These are phyloP conservation scores for Suillus occidentalis DNA, from an alignment of 768 basidiomycete species.

Conservation along the genomic window DNA sequence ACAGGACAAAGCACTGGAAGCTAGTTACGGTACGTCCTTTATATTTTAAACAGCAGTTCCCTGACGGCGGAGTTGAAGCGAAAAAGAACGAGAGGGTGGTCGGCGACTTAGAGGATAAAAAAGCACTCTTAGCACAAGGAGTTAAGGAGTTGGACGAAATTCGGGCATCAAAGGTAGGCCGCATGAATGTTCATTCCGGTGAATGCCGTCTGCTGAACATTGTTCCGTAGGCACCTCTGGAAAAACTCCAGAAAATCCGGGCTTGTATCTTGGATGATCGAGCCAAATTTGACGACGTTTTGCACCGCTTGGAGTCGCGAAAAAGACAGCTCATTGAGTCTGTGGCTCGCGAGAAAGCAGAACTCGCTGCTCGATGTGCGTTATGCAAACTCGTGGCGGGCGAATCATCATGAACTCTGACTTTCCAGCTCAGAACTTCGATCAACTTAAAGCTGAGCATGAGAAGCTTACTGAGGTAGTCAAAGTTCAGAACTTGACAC, in stretches of 20 bases:
- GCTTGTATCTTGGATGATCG: constrained; percentile 68
- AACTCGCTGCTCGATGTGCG: constrained; percentile 57
- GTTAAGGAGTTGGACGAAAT: constrained; percentile 58
- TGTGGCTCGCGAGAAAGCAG: constrained; percentile 66
- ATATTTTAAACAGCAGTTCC: not conserved
- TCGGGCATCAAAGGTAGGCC: constrained; percentile 57
- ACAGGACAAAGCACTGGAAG: constrained; percentile 68
- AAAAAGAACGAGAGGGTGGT: constrained; percentile 72
- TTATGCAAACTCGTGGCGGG: not conserved
- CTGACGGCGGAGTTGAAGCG: constrained; percentile 38
- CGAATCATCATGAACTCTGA: constrained; percentile 5
- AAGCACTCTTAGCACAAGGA: constrained; percentile 43
- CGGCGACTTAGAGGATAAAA: constrained; percentile 60
- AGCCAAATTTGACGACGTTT: constrained; percentile 75
- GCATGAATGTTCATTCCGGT: not conserved
- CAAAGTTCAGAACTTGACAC: constrained; percentile 83
- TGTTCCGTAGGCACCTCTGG: constrained; percentile 53
- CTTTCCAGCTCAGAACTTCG: constrained; percentile 56
- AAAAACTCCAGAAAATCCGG: constrained; percentile 61
- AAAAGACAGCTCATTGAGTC: constrained; percentile 68
- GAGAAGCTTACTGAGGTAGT: constrained; percentile 64
- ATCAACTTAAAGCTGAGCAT: constrained; percentile 64
- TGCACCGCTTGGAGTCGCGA: constrained; percentile 67
- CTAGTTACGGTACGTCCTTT: constrained; percentile 64
- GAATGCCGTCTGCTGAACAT: not conserved